phyloP scores from a whole-genome alignment of 169 alveolate species.

The Plasmodium knowlesi region DNA sequence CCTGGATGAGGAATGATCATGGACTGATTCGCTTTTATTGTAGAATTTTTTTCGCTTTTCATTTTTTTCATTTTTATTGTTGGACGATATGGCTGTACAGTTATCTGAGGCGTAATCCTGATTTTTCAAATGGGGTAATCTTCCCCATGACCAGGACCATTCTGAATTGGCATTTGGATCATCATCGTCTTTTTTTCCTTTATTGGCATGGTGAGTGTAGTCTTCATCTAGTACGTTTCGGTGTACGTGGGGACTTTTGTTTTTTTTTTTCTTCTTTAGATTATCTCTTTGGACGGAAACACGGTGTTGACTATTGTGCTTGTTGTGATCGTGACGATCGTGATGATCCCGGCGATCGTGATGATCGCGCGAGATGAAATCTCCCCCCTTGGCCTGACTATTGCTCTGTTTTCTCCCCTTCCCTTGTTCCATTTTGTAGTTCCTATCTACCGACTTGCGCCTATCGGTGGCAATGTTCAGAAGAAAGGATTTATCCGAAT shows the following conservation, averaged over 20 bases:
- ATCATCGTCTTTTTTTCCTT: neutral
- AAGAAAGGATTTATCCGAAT: constrained; percentile 8
- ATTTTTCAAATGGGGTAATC: constrained; percentile 68
- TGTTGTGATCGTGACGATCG: neutral
- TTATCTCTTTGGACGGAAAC: neutral
- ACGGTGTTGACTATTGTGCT: neutral
- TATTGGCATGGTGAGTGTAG: neutral
- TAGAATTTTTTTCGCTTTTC: constrained; percentile 11
- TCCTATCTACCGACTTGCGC: constrained; percentile 9
- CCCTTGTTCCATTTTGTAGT: constrained; percentile 10
- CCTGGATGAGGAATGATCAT: constrained; percentile 14
- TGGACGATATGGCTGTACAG: constrained; percentile 17
- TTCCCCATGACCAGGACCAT: constrained; percentile 78
- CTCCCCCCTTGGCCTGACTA: neutral
- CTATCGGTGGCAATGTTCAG: neutral
- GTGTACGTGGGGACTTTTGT: neutral
- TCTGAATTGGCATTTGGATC: constrained; percentile 66
- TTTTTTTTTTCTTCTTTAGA: neutral
- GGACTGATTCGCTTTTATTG: constrained; percentile 27
- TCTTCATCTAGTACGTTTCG: neutral
- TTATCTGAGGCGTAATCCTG: constrained; percentile 32
- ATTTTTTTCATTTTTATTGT: constrained; percentile 45
- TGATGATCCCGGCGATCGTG: neutral
- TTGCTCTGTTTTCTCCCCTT: neutral
- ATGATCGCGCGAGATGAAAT: neutral